Evolutionary conservation across 495 filamentous ascomycete species (phyloP).

Genomic region (Penicillium psychrofluorescens): DNA sequence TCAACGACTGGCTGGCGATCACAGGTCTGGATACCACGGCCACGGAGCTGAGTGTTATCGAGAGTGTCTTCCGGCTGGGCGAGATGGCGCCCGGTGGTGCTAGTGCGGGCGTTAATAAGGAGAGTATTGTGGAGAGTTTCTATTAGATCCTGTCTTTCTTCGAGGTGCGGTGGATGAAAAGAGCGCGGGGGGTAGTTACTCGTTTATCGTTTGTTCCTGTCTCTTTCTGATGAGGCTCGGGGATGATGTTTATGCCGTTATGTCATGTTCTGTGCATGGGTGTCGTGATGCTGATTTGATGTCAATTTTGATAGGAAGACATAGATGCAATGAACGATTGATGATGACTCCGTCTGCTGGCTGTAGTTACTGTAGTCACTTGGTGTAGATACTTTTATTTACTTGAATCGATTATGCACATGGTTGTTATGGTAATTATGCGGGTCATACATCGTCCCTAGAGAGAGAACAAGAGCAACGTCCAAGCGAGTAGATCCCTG

Average conservation of each 20-base stretch:
- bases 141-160: slow-evolving; percentile 54
- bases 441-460: too few species aligned
- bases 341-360: background rate
- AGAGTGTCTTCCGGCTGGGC: slow-evolving; percentile 88
- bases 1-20: slow-evolving; percentile 99
- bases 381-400: background rate
- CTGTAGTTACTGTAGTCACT: background rate
- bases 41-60: slow-evolving; percentile 90
- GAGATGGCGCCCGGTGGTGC: slow-evolving; percentile 50
- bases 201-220: too few species aligned
- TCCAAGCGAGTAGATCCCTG: background rate
- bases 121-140: slow-evolving; percentile 97
- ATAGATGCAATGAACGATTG: too few species aligned
- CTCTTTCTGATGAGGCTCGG: too few species aligned
- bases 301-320: background rate
- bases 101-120: slow-evolving; percentile 77
- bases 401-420: slow-evolving; percentile 1
- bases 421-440: background rate
- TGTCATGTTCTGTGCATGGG: background rate
- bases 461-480: background rate
- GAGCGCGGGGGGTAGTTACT: too few species aligned
- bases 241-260: too few species aligned
- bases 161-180: too few species aligned
- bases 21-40: slow-evolving; percentile 94
- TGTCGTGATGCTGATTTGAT: background rate